Conservation (phyloP, 169 alveolate genomes). For the Plasmodium berghei region DNA sequence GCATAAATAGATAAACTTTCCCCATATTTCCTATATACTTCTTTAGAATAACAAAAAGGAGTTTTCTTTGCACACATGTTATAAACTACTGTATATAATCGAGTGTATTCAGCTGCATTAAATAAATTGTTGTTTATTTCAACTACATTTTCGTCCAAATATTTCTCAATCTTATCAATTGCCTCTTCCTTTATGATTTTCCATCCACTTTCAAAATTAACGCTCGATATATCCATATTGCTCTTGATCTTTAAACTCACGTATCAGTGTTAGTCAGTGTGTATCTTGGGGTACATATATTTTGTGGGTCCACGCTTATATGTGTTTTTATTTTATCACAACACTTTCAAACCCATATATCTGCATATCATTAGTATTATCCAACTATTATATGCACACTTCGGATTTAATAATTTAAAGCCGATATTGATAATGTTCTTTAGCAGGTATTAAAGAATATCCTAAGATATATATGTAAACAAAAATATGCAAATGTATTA, state of each 20-base stretch:
- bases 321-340: neutral
- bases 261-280: too few species aligned
- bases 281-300: too few species aligned
- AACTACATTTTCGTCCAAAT: constrained; percentile 35
- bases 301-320: neutral
- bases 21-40: constrained; percentile 72
- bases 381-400: too few species aligned
- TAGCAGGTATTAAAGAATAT: too few species aligned
- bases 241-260: neutral
- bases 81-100: constrained; percentile 79
- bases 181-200: constrained; percentile 71
- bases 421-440: too few species aligned
- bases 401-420: too few species aligned
- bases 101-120: constrained; percentile 79
- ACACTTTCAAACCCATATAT: too few species aligned
- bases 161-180: constrained; percentile 64
- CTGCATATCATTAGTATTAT: too few species aligned
- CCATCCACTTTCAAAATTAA: constrained; percentile 70
- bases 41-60: constrained; percentile 74
- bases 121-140: constrained; percentile 64
- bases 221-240: constrained; percentile 50
- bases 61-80: constrained; percentile 79
- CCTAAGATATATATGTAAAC: too few species aligned
- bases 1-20: constrained; percentile 59
- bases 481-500: too few species aligned